These are phyloP conservation scores for Chloris gayana DNA, from an alignment of 176 grass and related monocot species.

Conservation along the genomic window DNA sequence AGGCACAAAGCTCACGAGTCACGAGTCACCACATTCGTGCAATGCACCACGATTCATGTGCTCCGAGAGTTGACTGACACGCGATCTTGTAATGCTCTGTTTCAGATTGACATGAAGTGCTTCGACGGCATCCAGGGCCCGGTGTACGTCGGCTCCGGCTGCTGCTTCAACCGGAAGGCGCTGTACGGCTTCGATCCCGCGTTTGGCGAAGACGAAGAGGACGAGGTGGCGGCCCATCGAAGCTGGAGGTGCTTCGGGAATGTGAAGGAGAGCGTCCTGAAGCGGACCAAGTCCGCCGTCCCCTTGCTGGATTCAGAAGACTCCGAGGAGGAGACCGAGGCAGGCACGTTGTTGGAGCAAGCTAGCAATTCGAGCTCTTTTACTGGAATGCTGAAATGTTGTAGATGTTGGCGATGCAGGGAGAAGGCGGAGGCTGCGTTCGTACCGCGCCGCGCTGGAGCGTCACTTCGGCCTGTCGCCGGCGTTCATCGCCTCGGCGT, in stretches of 20 bases:
- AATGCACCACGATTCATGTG: not conserved
- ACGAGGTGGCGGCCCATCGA: not conserved
- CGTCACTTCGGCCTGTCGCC: constrained; percentile 56
- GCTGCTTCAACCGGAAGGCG: constrained; percentile 73
- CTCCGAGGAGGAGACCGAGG: not conserved
- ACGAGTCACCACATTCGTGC: no score
- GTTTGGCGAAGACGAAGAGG: constrained; percentile 20
- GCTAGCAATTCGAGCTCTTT: not conserved
- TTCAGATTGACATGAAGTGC: constrained; percentile 74
- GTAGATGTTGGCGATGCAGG: not conserved
- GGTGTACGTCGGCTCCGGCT: constrained; percentile 60
- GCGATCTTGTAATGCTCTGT: not conserved
- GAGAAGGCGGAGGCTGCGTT: constrained; percentile 30
- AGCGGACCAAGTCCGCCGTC: constrained; percentile 47
- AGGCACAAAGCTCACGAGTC: not conserved
- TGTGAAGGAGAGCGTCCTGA: not conserved
- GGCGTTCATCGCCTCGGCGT: constrained; percentile 54
- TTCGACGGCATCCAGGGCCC: constrained; percentile 71
- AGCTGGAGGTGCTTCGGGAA: constrained; percentile 35
- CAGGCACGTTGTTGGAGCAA: not conserved
- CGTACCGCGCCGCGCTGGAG: constrained; percentile 41
- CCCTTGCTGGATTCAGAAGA: constrained; percentile 60
- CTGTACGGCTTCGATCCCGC: constrained; percentile 70
- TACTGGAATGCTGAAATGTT: not conserved
- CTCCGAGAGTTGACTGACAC: no score